Evolutionary conservation across 2,329 filamentous ascomycete genomes (phyloP), one percentile per base, ranked within the genome.

Genomic region (Xylariales sp.): DNA sequence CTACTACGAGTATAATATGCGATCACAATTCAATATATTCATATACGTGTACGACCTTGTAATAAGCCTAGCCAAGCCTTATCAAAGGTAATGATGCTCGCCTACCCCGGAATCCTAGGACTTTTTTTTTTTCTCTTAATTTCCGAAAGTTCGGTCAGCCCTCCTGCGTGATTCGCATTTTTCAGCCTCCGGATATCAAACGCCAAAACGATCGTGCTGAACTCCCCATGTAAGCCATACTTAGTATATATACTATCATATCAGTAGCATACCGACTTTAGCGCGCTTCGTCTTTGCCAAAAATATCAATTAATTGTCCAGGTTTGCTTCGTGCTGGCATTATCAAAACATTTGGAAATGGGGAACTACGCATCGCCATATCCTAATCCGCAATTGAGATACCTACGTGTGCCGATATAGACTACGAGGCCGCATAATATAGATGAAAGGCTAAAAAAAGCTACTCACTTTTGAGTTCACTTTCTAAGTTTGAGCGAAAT

Each of bases 251-350:
- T 61, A 28, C 1, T 34, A 23, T 30, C 18, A 32, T 48, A 58
- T 58, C 28, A 45, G 9, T 34, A 46, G 9, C 43, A 46, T 41
- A n/a, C 32, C 8, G 30, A 55, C 32, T 18, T 18, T 14, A n/a
- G 41, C 41, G 50, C 48, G n/a, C 34, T 57, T 50, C 50, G 43
- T 32, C 7, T 41, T 39, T 32, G 50, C 32, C 60, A 39, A 62
- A 52, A 39, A 18, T 8, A 43, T 12, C 5, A 9, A 30, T 41
- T 9, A 34, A 14, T 39, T 50, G 28, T 45, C 18, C 10, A 23
- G 34, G 28, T 52, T 8, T 10, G 14, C 28, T 56, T 10, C 5
- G 16, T n/a, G n/a, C n/a, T 12, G n/a, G 14, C 18, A 45, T n/a
- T 14, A 55, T 23, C 10, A 28, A 28, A 18, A 41, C 39, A 41